Evolutionary conservation across 2,329 filamentous ascomycete species (phyloP).

Genomic region (Colletotrichum theobromicola): DNA sequence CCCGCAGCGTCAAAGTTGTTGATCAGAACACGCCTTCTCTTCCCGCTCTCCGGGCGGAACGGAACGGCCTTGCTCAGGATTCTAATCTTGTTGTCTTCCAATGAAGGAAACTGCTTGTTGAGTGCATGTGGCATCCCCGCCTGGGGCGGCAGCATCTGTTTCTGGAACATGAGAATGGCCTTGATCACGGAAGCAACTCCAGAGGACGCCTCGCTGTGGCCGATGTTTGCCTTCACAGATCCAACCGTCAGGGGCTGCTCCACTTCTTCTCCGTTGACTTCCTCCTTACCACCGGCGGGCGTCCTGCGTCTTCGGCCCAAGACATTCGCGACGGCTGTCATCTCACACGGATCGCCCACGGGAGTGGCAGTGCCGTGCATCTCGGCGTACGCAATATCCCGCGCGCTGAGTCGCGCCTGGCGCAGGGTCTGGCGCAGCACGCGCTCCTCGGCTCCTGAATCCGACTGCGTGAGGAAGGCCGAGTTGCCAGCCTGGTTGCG

Average conservation of each 20-base stretch:
- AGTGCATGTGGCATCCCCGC: neutral
- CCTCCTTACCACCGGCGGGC: neutral
- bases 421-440: slow-evolving; percentile 59
- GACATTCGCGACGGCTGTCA: slow-evolving; percentile 39
- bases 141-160: slow-evolving; percentile 33
- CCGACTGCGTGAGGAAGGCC: slow-evolving; percentile 29
- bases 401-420: slow-evolving; percentile 15
- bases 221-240: slow-evolving; percentile 24
- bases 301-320: neutral
- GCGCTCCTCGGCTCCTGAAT: slow-evolving; percentile 19
- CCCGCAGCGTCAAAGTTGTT: slow-evolving; percentile 42
- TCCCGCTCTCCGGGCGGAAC: neutral
- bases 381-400: slow-evolving; percentile 38
- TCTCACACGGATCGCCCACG: slow-evolving; percentile 50
- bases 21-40: slow-evolving; percentile 29
- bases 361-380: slow-evolving; percentile 53
- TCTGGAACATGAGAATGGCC: slow-evolving; percentile 33
- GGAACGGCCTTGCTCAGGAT: neutral
- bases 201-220: slow-evolving; percentile 26
- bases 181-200: slow-evolving; percentile 37
- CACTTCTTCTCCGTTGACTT: rapidly evolving
- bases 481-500: slow-evolving; percentile 47
- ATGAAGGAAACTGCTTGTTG: neutral
- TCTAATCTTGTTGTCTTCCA: neutral
- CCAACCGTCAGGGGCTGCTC: neutral